A percentile compares a stretch with the other conserved stretches of the same genome.
Conservation (phyloP, 768 basidiomycete genomes). For the Fomitopsis pulvina region DNA sequence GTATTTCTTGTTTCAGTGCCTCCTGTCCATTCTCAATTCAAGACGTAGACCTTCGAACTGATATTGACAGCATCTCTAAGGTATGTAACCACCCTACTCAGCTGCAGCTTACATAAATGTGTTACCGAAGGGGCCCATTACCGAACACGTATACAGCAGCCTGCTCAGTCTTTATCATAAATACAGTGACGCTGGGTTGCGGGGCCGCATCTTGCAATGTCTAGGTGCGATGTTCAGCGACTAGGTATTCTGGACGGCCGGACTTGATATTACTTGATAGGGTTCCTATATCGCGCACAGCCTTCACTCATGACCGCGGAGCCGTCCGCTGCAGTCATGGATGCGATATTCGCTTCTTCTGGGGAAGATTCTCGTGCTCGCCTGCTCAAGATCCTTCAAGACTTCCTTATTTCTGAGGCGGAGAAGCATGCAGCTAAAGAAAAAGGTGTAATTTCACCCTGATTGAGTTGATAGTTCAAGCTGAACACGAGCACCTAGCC, state of each 20-base stretch:
- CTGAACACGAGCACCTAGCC: conserved; percentile 1
- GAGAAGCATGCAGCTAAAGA: conserved; percentile 67
- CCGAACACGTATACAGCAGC: conserved; percentile 75
- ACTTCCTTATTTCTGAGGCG: conserved; percentile 82
- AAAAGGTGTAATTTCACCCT: conserved; percentile 41
- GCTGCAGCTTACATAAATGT: neutral
- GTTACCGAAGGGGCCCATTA: conserved; percentile 54
- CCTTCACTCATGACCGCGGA: conserved; percentile 86
- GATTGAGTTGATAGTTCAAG: neutral
- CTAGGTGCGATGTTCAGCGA: conserved; percentile 46
- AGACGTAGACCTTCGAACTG: conserved; percentile 44
- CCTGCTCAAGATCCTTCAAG: conserved; percentile 83
- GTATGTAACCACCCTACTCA: conserved; percentile 24
- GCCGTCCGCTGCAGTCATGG: conserved; percentile 79
- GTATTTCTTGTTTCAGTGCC: conserved; percentile 13
- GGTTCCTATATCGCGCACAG: conserved; percentile 88
- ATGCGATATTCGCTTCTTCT: conserved; percentile 71
- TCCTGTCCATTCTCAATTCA: neutral
- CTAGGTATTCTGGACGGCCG: no score
- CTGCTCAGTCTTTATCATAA: conserved; percentile 71
- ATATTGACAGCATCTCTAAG: conserved; percentile 52
- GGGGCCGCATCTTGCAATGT: conserved; percentile 76
- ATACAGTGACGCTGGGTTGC: conserved; percentile 48
- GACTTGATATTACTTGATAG: conserved; percentile 20
- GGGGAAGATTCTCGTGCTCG: conserved; percentile 70